Evolutionary conservation across 352 stramenopile species (phyloP), one percentile per base, ranked within the genome.

Genomic region (Globisporangium ultimum): DNA sequence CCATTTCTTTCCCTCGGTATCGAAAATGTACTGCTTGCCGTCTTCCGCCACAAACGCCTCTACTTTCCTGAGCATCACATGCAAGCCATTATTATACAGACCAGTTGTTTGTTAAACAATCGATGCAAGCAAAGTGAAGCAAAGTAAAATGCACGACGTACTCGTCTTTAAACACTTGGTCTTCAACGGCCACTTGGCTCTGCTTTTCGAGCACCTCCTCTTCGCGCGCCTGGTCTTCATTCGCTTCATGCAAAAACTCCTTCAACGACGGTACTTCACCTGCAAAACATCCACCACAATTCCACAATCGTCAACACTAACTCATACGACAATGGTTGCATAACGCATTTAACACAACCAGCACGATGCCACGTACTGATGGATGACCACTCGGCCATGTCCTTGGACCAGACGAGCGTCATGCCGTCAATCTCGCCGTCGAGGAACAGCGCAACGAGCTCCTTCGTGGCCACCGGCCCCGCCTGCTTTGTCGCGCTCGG

Each of bases 241-340:
- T 88, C 18, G 76, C 78, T 64, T 91, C 81, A 55, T 86, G 77
- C 20, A 91, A 48, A 53, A 88, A 86, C 63, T 89, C 77, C 55
- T 88, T 89, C 20, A 91, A 53, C 46, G 66, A 65, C 11, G 64
- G 65, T 20, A 91, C 72, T 43, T 88, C 74, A 22, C 78, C 78
- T 87, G 45, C 28, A 32, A 14, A 10, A 60, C n/a, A 67, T n/a
- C 55, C 53, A 3, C 56, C 50, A 55, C n/a, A 12, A 10, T 10
- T 18, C 17, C 13, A 2, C 40, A 18, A 52, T 52, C 47, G 40
- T 36, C 8, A 36, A n/a, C 42, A 59, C 18, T 12, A 36, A 28
- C 40, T 7, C n/a, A 1, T 1, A 20, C 13, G 22, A 38, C 7
- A 46, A 28, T 47, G 15, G 32, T 50, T n/a, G 14, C 20, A 18